Base-by-base conservation (phyloP, 139 green algal genomes). In the Tetradesmus lagerheimii region DNA sequence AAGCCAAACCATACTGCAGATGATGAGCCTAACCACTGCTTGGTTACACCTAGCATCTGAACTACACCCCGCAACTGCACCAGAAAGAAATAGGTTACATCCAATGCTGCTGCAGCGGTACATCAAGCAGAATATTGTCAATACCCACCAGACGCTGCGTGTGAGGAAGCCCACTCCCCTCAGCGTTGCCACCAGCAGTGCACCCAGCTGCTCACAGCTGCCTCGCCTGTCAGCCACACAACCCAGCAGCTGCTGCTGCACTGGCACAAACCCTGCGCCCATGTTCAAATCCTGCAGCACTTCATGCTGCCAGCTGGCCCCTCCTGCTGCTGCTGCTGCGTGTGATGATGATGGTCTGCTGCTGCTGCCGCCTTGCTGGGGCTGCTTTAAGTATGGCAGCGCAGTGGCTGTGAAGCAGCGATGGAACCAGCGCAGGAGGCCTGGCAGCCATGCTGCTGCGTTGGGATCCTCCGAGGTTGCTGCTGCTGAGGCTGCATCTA, bases 101-200 rank as follows among this genome's bases (percentile, higher is more conserved):
- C n/a, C n/a, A n/a, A n/a, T n/a, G n/a, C n/a, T n/a, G n/a, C n/a
- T n/a, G n/a, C n/a, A n/a, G n/a, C n/a, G n/a, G n/a, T n/a, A n/a
- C n/a, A n/a, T n/a, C n/a, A n/a, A n/a, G n/a, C n/a, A n/a, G n/a
- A n/a, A 47, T 3, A 25, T 2, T 12, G 6, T 23, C 77, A 83
- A 18, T 29, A 39, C 85, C 78, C 64, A 89, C 94, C 95, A 94
- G n/a, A 96, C 90, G 41, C 91, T 71, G 35, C 96, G 93, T 34
- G 90, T 93, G 20, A 91, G 67, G 41, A 93, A 89, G 62, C 96
- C 97, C 35, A 95, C 88, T 0, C 90, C 92, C 8, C 97, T 88
- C 67, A 97, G 91, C 78, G 96, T 43, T 15, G 96, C 96, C 39
- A 97, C 95, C 97, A 97, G 35, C 98, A 78, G 29, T 14, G 45